These are phyloP conservation scores for Fomitiporia mediterranea DNA, from an alignment of 1,284 basidiomycete genomes.

Conservation along the genomic window DNA sequence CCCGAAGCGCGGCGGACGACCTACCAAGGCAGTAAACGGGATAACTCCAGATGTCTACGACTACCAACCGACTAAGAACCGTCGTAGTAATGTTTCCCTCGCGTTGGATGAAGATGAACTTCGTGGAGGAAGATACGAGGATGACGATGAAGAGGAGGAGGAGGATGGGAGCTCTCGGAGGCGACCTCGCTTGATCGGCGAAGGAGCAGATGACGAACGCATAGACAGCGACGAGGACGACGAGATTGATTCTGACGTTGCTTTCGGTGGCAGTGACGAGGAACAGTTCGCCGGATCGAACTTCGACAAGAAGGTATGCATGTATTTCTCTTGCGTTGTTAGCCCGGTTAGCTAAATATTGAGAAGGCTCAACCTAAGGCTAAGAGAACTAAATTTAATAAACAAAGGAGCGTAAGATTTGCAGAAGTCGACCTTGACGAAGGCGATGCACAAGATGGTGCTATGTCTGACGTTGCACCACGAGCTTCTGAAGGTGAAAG, in stretches of 20 bases:
- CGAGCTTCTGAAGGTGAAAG: slow-evolving; percentile 25
- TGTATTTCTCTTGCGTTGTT: neutral
- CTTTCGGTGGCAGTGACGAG: slow-evolving; percentile 80
- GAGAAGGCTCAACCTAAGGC: neutral
- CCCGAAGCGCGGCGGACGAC: slow-evolving; percentile 11
- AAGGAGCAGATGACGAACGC: slow-evolving; percentile 50
- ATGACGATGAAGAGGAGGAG: slow-evolving; percentile 33
- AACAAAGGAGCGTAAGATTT: slow-evolving; percentile 35
- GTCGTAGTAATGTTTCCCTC: slow-evolving; percentile 41
- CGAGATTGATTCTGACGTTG: slow-evolving; percentile 74
- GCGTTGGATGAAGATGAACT: slow-evolving; percentile 56
- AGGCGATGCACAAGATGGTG: slow-evolving; percentile 37
- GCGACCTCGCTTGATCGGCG: slow-evolving; percentile 52
- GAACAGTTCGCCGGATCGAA: slow-evolving; percentile 70
- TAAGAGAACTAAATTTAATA: slow-evolving; percentile 13
- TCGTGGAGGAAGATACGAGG: slow-evolving; percentile 35
- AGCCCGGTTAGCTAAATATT: neutral
- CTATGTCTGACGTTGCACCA: slow-evolving; percentile 29
- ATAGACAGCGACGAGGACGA: slow-evolving; percentile 67
- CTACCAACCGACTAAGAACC: slow-evolving; percentile 21
- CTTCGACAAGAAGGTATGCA: slow-evolving; percentile 29
- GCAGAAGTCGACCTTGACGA: slow-evolving; percentile 66
- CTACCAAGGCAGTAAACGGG: neutral
- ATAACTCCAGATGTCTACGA: slow-evolving; percentile 24
- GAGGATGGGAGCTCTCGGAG: slow-evolving; percentile 33